Evolutionary conservation across 2,329 filamentous ascomycete species (phyloP), one percentile per base, ranked within the genome.

Genomic region (Fusarium sterilihyphosum): DNA sequence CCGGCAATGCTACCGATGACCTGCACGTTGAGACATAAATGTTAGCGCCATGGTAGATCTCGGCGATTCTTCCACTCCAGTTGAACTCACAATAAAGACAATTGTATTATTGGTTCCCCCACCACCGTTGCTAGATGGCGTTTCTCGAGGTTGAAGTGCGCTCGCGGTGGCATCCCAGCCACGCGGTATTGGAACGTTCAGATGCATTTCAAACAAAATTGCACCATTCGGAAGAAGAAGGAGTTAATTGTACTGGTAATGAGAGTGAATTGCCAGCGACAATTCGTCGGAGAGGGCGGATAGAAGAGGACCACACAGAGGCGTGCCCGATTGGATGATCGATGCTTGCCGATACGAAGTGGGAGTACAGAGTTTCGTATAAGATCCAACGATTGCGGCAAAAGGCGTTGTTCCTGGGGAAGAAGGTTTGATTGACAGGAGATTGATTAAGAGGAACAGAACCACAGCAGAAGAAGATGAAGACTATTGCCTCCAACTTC

Each of bases 51-150:
- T 26, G 24, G 37, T 50, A 53, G 60, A 17, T 24, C 29, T 33
- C 14, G 35, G 40, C 41, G 38, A 44, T 26, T 54, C 37, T n/a
- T 37, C 22, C 33, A 49, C 26, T 40, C 33, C 31, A 35, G 40
- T 26, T 20, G n/a, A 53, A 78, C 77, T 71, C 73, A 78, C 77
- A 67, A 77, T 71, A 47, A 78, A 74, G 33, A 77, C 62, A 24
- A 73, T 49, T 5, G 71, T 76, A 26, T 70, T 74, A 13, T 66
- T 74, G 13, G 44, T 44, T 38, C 65, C 65, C n/a, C 62, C 47
- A 18, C 60, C 49, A 41, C 61, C 41, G 17, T 46, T 50, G 33
- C 43, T 56, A 31, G 65, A 24, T 11, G 65, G 10, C 29, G 52
- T 40, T 49, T 67, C 61, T 50, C 67, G 65, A 47, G 57, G n/a